Evolutionary conservation across 164 flowering plant genomes (phyloP), one percentile per base, ranked within the genome.

Genomic region (Piper longum): DNA sequence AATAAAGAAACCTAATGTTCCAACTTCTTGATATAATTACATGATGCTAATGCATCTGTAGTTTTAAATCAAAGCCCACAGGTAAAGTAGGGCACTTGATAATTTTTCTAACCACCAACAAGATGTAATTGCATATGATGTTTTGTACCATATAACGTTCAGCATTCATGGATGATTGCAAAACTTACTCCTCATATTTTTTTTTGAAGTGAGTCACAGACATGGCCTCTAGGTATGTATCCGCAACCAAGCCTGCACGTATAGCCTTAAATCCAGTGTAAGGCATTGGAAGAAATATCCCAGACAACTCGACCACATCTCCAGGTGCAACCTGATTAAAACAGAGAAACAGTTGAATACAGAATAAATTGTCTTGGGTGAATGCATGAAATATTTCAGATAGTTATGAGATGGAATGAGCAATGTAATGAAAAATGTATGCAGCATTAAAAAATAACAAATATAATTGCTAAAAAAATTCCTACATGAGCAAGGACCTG

Each of bases 181-280:
- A 17, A 39, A 63, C 97, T 77, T 81, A 95, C 99, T 91, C 99
- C 65, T 95, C 99, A 67, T 95, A 95, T 95, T 83, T 89, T 71
- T 85, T 89, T 89, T 91, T 91, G 79, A 83, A 87, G 75, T 95
- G 99, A 63, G 82, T 74, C 62, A 95, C 83, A 68, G 98, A 91
- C 97, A 91, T 95, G 61, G 96, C 91, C 72, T 95, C 99, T 72
- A 95, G 79, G 78, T 85, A 91, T 55, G 98, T 95, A 72, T 95
- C 99, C 56, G 99, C 99, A 74, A 95, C 96, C 80, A 95, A 76
- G 62, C 99, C 99, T 59, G 99, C 99, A 58, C 96, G 84, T 87
- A 95, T 78, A 65, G 99, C 99, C 76, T 87, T 89, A 65, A 87
- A 91, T 60, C 99, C 99, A 68, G 85, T 79, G 76, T 88, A 95